Evolutionary conservation across 352 stramenopile species (phyloP).

Genomic region (Globisporangium nodosum): DNA sequence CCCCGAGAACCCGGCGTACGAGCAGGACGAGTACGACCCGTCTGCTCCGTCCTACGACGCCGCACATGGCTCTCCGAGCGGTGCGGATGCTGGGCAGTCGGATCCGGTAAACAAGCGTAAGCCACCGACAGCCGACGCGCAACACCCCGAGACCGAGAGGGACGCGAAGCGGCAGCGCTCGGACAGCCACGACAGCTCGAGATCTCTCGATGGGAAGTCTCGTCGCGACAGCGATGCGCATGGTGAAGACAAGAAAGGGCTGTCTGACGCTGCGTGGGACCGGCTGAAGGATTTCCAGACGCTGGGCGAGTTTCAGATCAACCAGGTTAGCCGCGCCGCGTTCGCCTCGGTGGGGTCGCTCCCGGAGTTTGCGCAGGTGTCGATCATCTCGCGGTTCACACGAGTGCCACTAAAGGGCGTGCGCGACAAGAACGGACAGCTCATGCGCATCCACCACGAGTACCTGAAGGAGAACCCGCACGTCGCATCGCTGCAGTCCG

Average conservation of each 20-base stretch:
- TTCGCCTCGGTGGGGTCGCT: constrained; percentile 60
- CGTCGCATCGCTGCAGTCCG: constrained; percentile 37
- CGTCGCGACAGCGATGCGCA: constrained; percentile 13
- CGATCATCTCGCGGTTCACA: constrained; percentile 64
- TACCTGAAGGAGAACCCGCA: constrained; percentile 75
- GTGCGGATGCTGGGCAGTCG: background rate
- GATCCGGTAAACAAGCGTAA: background rate
- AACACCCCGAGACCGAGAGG: background rate
- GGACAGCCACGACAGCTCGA: constrained; percentile 18
- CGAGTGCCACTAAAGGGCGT: constrained; percentile 53
- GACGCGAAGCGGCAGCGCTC: constrained; percentile 18
- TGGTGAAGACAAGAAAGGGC: constrained; percentile 40
- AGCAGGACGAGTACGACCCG: constrained; percentile 33
- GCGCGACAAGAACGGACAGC: constrained; percentile 73
- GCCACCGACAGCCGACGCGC: background rate
- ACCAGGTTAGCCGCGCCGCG: constrained; percentile 67
- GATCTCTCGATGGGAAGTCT: constrained; percentile 14
- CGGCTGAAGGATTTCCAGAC: constrained; percentile 74
- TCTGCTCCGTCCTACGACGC: constrained; percentile 5
- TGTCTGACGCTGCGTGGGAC: constrained; percentile 62
- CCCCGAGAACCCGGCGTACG: constrained; percentile 16
- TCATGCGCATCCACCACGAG: constrained; percentile 66
- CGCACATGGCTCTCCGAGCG: background rate
- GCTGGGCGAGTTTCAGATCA: constrained; percentile 39
- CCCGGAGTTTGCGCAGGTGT: constrained; percentile 72